Percentiles rank a stretch among this genome's conserved stretches.
phyloP scores from a whole-genome alignment of 371 early-diverging fungal species.

The Apophysomyces trapeziformis region DNA sequence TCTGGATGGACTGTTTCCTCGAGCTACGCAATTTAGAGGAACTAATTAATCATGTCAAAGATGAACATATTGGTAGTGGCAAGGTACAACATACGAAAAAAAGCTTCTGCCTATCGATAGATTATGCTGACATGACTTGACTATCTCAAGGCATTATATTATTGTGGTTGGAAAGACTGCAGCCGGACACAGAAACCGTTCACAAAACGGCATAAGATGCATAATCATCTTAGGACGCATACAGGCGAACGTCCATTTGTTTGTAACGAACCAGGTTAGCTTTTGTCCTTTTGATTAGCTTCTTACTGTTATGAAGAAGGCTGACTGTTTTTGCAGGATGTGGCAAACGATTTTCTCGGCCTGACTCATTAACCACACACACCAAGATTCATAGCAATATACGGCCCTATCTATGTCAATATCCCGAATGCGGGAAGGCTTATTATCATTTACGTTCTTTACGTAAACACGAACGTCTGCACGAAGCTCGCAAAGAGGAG shows the following conservation, averaged over 20 bases:
- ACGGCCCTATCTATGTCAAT: conserved; percentile 53
- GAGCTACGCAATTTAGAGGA: conserved; percentile 22
- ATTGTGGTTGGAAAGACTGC: conserved; percentile 85
- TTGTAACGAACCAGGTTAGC: conserved; percentile 33
- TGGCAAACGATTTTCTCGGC: conserved; percentile 84
- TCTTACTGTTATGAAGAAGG: neutral
- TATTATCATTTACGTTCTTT: conserved; percentile 32
- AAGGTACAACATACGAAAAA: conserved; percentile 22
- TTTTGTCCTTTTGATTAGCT: too few relatives aligned
- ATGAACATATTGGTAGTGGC: conserved; percentile 34
- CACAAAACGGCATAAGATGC: conserved; percentile 89
- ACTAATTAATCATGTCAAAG: conserved; percentile 28
- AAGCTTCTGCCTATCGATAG: neutral
- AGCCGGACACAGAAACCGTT: conserved; percentile 78
- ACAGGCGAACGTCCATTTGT: conserved; percentile 81
- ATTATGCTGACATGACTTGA: too few relatives aligned
- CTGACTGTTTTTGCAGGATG: conserved; percentile 51
- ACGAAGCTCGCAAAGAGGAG: conserved; percentile 11
- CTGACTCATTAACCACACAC: conserved; percentile 89
- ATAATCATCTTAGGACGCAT: conserved; percentile 88
- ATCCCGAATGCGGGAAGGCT: conserved; percentile 25
- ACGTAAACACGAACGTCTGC: conserved; percentile 28
- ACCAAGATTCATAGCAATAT: conserved; percentile 84
- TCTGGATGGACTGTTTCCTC: conserved; percentile 21
- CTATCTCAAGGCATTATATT: conserved; percentile 45